phyloP scores from a whole-genome alignment of 805 yeast species.

The Teunomyces barrocoloradensis region DNA sequence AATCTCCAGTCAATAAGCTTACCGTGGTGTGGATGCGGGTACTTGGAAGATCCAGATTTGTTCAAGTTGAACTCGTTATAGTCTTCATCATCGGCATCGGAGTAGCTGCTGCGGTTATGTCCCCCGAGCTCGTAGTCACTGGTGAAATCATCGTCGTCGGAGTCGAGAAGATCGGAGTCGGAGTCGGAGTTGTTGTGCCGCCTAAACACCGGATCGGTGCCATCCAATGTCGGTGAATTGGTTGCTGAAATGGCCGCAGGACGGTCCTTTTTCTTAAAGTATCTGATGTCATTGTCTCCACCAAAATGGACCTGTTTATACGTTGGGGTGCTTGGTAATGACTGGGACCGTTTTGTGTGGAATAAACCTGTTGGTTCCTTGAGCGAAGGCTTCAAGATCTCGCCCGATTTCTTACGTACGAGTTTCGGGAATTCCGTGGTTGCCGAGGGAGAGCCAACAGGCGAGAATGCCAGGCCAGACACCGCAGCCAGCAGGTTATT shows the following conservation, averaged over 20 bases:
- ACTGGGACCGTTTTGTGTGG: conserved; percentile 26
- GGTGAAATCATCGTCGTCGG: conserved; percentile 20
- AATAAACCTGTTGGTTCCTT: conserved; percentile 44
- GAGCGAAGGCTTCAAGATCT: conserved; percentile 71
- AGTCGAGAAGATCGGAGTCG: conserved; percentile 16
- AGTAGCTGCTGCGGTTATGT: conserved; percentile 14
- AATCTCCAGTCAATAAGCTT: conserved; percentile 43
- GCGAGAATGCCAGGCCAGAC: background rate
- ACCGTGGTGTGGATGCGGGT: conserved; percentile 19
- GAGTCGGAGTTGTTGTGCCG: conserved; percentile 12
- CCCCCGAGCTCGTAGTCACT: conserved; percentile 22
- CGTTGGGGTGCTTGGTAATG: conserved; percentile 52
- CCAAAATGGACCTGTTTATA: conserved; percentile 80
- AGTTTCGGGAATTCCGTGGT: conserved; percentile 19
- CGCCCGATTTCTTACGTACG: conserved; percentile 86
- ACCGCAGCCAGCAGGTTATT: background rate
- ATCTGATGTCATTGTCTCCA: conserved; percentile 61
- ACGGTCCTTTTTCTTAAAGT: conserved; percentile 67
- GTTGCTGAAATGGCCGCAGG: conserved; percentile 76
- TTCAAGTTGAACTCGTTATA: conserved; percentile 12
- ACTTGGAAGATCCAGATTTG: conserved; percentile 13
- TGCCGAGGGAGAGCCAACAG: background rate
- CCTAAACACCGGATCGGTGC: conserved; percentile 5
- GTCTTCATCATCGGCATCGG: conserved; percentile 14
- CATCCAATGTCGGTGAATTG: conserved; percentile 49